Conservation (phyloP, 805 yeast species). For the Metschnikowia cubensis region DNA sequence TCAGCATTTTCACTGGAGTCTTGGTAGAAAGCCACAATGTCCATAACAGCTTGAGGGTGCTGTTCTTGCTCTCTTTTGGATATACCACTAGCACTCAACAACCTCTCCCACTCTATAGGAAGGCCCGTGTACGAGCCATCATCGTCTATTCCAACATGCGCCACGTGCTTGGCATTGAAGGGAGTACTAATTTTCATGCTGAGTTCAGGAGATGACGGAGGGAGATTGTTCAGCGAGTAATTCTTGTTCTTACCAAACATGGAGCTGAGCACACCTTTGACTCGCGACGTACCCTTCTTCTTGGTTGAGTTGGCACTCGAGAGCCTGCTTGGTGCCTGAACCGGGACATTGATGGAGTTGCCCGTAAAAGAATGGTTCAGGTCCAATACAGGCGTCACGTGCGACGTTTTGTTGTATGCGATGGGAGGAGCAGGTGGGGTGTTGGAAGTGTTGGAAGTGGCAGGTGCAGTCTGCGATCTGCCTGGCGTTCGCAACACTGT, state of each 20-base stretch:
- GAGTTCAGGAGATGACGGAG: slow-evolving; percentile 15
- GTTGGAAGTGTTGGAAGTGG: neutral
- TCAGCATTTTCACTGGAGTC: slow-evolving; percentile 46
- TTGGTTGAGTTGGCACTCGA: neutral
- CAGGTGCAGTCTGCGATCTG: neutral
- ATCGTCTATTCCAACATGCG: slow-evolving; percentile 89
- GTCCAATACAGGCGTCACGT: slow-evolving; percentile 26
- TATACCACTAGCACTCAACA: slow-evolving; percentile 81
- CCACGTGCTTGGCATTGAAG: slow-evolving; percentile 82
- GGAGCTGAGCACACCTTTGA: slow-evolving; percentile 56
- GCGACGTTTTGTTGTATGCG: slow-evolving; percentile 4
- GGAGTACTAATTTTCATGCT: slow-evolving; percentile 80
- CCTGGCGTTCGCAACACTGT: slow-evolving; percentile 1
- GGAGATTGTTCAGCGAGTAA: neutral
- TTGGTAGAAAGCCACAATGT: slow-evolving; percentile 81
- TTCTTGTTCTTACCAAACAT: slow-evolving; percentile 40
- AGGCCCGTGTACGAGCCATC: slow-evolving; percentile 88
- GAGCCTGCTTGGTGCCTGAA: slow-evolving; percentile 11
- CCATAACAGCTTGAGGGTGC: slow-evolving; percentile 92
- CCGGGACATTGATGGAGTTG: slow-evolving; percentile 7
- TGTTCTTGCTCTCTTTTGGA: slow-evolving; percentile 83
- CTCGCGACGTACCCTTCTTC: slow-evolving; percentile 45
- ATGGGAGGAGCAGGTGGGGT: neutral
- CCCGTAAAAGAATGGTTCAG: slow-evolving; percentile 8
- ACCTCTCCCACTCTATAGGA: slow-evolving; percentile 88